Percentiles rank a stretch among this genome's conserved stretches.
These are phyloP conservation scores for Cystobasidiaceae sp. DNA, from an alignment of 1,284 basidiomycete species.

Conservation along the genomic window DNA sequence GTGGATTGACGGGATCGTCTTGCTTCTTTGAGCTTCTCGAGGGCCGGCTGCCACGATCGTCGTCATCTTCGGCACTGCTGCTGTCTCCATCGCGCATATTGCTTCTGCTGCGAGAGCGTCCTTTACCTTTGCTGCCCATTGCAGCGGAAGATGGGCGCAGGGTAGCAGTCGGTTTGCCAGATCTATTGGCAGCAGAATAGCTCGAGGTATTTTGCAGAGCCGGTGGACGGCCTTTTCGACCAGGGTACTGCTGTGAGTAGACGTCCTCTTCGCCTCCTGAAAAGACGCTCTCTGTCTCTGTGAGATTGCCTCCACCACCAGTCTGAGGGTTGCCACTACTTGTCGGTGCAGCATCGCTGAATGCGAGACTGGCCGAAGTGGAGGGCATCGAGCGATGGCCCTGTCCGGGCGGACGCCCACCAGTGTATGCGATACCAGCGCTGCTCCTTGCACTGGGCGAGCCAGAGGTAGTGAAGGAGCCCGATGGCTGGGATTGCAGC, in stretches of 20 bases:
- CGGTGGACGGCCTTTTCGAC: background rate
- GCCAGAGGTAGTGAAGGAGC: background rate
- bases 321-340: background rate
- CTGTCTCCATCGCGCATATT: background rate
- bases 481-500: constrained; percentile 2
- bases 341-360: constrained; percentile 8
- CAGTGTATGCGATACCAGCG: background rate
- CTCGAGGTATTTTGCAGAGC: background rate
- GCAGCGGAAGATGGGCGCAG: background rate
- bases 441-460: too few species aligned
- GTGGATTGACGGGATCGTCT: constrained; percentile 19
- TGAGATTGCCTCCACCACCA: constrained; percentile 3
- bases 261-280: constrained; percentile 18
- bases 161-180: background rate
- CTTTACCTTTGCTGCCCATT: constrained; percentile 17
- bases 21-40: too few species aligned
- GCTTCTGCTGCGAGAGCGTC: constrained; percentile 8
- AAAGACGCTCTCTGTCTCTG: constrained; percentile 23
- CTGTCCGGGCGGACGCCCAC: background rate
- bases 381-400: constrained; percentile 26
- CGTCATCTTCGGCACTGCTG: background rate
- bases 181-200: background rate
- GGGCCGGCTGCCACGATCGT: background rate
- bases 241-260: background rate
- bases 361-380: constrained; percentile 19